Percentiles rank a stretch among this genome's conserved stretches.
These are phyloP conservation scores for Plasmodium coatneyi DNA, from an alignment of 169 alveolate genomes.

Conservation along the genomic window DNA sequence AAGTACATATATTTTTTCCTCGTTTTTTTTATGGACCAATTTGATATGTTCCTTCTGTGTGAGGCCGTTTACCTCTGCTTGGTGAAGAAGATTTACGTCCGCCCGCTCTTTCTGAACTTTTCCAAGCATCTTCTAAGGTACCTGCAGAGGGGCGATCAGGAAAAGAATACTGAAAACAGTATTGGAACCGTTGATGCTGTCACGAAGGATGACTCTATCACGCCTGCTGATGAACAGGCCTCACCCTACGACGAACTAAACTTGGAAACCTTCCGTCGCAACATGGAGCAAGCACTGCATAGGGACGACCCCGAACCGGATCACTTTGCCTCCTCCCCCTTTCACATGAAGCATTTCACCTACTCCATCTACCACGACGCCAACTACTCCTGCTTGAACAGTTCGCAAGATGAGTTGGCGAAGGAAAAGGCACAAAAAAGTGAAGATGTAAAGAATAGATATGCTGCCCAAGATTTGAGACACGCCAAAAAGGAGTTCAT, in stretches of 20 bases:
- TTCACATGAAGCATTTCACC: not conserved
- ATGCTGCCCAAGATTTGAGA: slow-evolving; percentile 20
- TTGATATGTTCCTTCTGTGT: slow-evolving; percentile 18
- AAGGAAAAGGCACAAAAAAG: not conserved
- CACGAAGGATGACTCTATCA: not conserved
- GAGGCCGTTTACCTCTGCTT: slow-evolving; percentile 64
- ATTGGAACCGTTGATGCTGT: not conserved
- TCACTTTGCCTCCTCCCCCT: not conserved
- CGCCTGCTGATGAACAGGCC: not conserved
- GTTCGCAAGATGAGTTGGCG: not conserved
- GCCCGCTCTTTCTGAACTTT: slow-evolving; percentile 43
- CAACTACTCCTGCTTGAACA: slow-evolving; percentile 44
- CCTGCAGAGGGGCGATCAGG: not conserved
- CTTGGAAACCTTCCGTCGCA: slow-evolving; percentile 1
- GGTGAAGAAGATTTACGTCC: slow-evolving; percentile 34
- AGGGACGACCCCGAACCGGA: not conserved
- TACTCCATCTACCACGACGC: slow-evolving; percentile 48
- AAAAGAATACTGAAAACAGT: not conserved
- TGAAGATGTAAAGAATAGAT: slow-evolving; percentile 13
- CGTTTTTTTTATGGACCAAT: slow-evolving; percentile 53
- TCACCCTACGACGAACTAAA: slow-evolving; percentile 29
- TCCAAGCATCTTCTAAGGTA: slow-evolving; percentile 5
- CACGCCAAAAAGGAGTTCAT: slow-evolving; percentile 8
- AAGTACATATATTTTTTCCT: slow-evolving; percentile 70
- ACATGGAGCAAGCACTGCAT: not conserved